These are phyloP conservation scores for Talaromyces sp. DNA, from an alignment of 2,329 filamentous ascomycete species.

Conservation along the genomic window DNA sequence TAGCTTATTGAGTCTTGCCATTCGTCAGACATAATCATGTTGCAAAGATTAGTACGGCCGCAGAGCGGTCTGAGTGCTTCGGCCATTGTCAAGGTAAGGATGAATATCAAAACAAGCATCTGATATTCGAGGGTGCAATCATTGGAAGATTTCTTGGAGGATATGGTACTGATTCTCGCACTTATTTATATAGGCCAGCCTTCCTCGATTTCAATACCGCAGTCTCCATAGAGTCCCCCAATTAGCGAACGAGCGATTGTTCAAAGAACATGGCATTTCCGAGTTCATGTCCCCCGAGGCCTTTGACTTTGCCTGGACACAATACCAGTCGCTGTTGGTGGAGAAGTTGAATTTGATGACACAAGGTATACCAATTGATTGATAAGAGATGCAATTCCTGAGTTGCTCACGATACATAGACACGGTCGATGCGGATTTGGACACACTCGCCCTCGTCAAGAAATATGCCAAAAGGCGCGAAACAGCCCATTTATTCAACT, in stretches of 20 bases:
- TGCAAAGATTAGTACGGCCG: slow-evolving; percentile 43
- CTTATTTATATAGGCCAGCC: slow-evolving; percentile 31
- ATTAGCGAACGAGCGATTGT: slow-evolving; percentile 46
- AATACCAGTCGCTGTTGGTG: slow-evolving; percentile 73
- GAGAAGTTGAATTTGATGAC: slow-evolving; percentile 72
- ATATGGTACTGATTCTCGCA: background rate
- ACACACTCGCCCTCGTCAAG: slow-evolving; percentile 66
- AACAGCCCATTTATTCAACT: slow-evolving; percentile 82
- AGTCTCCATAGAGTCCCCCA: slow-evolving; percentile 47
- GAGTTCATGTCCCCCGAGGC: slow-evolving; percentile 66
- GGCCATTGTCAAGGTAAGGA: slow-evolving; percentile 29
- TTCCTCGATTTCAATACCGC: slow-evolving; percentile 37
- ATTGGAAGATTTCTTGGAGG: background rate
- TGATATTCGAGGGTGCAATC: background rate
- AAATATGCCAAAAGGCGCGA: slow-evolving; percentile 74
- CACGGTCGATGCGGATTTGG: slow-evolving; percentile 59
- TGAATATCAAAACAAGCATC: background rate
- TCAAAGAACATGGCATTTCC: slow-evolving; percentile 57
- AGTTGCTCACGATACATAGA: slow-evolving; percentile 43
- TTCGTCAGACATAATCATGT: slow-evolving; percentile 27
- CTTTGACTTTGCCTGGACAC: slow-evolving; percentile 73
- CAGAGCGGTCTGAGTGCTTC: slow-evolving; percentile 42
- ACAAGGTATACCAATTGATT: slow-evolving; percentile 53
- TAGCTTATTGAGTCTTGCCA: background rate
- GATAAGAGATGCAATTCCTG: background rate